These are phyloP conservation scores for Verticillium isaacii DNA, from an alignment of 2,329 filamentous ascomycete genomes.

Conservation along the genomic window DNA sequence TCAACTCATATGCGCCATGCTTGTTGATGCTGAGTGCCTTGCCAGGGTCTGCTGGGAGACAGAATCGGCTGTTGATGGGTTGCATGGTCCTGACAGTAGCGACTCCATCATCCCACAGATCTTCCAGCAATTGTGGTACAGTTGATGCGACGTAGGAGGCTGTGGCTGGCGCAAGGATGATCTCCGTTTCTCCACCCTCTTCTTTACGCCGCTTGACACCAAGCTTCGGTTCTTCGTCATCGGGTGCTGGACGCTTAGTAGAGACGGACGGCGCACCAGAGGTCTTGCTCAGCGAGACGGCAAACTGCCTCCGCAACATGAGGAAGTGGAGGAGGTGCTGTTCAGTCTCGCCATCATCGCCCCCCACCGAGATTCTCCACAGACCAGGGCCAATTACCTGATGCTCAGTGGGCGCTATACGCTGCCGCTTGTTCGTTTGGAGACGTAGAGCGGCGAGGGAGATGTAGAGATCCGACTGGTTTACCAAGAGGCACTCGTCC, in stretches of 20 bases:
- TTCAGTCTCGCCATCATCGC: not conserved
- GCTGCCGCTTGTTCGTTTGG: too few relatives aligned
- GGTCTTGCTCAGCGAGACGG: not conserved
- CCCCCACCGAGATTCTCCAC: not conserved
- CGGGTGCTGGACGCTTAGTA: too few relatives aligned
- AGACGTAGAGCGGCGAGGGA: too few relatives aligned
- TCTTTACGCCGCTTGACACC: not conserved
- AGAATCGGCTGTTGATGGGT: too few relatives aligned
- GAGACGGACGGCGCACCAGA: too few relatives aligned
- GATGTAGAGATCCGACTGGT: not conserved
- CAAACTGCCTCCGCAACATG: not conserved
- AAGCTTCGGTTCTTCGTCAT: not conserved
- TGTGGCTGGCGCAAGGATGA: not conserved
- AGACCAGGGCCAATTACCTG: not conserved
- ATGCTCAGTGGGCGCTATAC: not conserved
- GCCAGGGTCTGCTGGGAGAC: too few relatives aligned
- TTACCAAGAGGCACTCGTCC: not conserved
- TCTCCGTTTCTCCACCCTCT: not conserved
- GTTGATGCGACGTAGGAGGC: too few relatives aligned
- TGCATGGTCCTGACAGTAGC: too few relatives aligned
- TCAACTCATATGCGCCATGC: too few relatives aligned
- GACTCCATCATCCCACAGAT: too few relatives aligned
- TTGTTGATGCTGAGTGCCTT: too few relatives aligned
- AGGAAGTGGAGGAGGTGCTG: slow-evolving; percentile 1
- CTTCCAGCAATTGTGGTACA: too few relatives aligned